Percentiles rank a stretch among this genome's conserved stretches.
Conservation (phyloP, 345 rosid species). For the Eucalyptus curtisii region DNA sequence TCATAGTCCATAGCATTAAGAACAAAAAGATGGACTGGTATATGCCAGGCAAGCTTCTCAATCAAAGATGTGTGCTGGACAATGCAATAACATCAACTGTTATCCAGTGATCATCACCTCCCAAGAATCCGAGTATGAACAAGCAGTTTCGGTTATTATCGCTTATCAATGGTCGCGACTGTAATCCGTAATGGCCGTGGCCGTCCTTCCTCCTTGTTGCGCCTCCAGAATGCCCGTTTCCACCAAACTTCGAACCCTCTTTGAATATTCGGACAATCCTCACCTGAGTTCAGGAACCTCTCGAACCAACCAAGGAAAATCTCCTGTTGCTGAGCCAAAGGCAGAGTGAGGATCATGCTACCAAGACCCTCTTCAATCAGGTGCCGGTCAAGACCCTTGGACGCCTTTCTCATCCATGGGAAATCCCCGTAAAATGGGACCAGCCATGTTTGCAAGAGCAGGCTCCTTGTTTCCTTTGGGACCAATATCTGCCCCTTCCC, state of each 20-base stretch:
- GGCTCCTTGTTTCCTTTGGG: constrained; percentile 66
- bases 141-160: neutral
- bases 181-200: constrained; percentile 41
- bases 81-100: neutral
- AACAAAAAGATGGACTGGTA: neutral
- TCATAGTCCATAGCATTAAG: neutral
- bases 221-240: constrained; percentile 91
- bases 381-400: constrained; percentile 86
- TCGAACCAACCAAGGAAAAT: constrained; percentile 90
- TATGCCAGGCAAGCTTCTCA: neutral
- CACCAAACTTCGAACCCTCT: constrained; percentile 97
- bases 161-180: neutral
- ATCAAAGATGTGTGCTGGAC: neutral
- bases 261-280: constrained; percentile 95
- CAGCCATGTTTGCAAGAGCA: constrained; percentile 81
- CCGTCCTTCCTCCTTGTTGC: constrained; percentile 46
- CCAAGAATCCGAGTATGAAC: neutral
- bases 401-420: constrained; percentile 94
- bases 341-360: constrained; percentile 87
- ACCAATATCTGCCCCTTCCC: constrained; percentile 94
- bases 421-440: constrained; percentile 92
- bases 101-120: neutral
- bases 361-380: constrained; percentile 91
- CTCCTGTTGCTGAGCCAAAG: constrained; percentile 88
- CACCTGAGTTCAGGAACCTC: constrained; percentile 80